These are phyloP conservation scores for Fusarium cyanostomum DNA, from an alignment of 2,329 filamentous ascomycete species.

Conservation along the genomic window DNA sequence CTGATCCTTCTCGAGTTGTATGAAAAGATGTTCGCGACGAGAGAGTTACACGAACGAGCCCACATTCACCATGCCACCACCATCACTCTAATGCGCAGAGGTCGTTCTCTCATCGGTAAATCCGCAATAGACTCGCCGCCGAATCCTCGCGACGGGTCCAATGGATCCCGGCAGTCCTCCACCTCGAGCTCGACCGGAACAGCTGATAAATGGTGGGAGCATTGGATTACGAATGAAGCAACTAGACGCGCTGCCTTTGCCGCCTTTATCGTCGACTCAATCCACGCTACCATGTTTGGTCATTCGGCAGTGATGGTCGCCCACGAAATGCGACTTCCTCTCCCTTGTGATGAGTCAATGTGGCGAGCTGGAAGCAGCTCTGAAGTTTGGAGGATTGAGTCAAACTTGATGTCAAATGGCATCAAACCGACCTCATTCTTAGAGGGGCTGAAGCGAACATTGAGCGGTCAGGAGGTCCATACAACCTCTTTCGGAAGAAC, in stretches of 20 bases:
- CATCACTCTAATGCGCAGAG: constrained; percentile 92
- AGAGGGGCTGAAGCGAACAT: constrained; percentile 87
- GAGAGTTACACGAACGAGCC: constrained; percentile 89
- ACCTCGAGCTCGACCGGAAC: constrained; percentile 72
- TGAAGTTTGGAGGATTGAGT: constrained; percentile 86
- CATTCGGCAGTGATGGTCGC: constrained; percentile 97
- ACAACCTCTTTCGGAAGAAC: constrained; percentile 95
- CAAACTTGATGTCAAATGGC: constrained; percentile 80
- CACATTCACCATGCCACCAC: constrained; percentile 98
- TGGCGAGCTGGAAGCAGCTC: constrained; percentile 91
- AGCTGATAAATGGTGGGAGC: constrained; percentile 91
- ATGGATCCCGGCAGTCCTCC: constrained; percentile 68
- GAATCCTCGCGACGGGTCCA: constrained; percentile 68
- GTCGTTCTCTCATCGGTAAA: constrained; percentile 88
- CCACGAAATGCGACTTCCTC: constrained; percentile 88
- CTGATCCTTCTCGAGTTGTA: constrained; percentile 89
- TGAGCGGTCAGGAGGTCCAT: constrained; percentile 84
- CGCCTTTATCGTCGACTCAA: constrained; percentile 94
- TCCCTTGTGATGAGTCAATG: constrained; percentile 91
- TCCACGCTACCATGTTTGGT: constrained; percentile 97
- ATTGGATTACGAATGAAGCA: constrained; percentile 94
- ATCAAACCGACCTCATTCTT: constrained; percentile 88
- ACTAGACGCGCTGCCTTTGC: constrained; percentile 91
- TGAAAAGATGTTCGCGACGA: constrained; percentile 97
- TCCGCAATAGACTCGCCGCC: constrained; percentile 86